These are phyloP conservation scores for Arthroderma sp. DNA, from an alignment of 2,329 filamentous ascomycete species.

Conservation along the genomic window DNA sequence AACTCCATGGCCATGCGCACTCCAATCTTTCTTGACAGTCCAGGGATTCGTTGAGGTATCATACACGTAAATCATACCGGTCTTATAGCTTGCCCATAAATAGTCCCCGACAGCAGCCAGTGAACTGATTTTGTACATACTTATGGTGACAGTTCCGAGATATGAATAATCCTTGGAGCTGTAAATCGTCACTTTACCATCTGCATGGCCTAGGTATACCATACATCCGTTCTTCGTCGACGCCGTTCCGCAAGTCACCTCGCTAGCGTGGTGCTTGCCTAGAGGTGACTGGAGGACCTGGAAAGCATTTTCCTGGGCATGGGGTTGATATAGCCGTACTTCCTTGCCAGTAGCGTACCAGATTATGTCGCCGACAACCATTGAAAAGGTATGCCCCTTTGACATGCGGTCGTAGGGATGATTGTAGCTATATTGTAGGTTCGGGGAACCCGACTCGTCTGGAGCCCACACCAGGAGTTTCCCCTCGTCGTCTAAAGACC, in stretches of 20 bases:
- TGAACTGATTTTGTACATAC: constrained; percentile 88
- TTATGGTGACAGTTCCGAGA: constrained; percentile 70
- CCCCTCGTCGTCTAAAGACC: constrained; percentile 85
- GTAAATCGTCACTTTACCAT: constrained; percentile 93
- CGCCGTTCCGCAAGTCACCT: constrained; percentile 72
- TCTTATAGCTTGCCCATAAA: constrained; percentile 91
- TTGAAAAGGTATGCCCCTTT: constrained; percentile 73
- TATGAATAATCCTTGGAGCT: constrained; percentile 65
- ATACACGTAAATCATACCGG: constrained; percentile 85
- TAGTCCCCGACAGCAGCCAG: constrained; percentile 68
- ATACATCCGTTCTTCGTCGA: constrained; percentile 63
- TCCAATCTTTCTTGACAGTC: constrained; percentile 89
- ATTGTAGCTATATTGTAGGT: constrained; percentile 59
- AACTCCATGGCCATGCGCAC: constrained; percentile 73
- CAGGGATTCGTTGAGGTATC: constrained; percentile 74
- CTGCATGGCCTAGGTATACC: constrained; percentile 80
- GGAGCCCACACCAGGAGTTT: constrained; percentile 79
- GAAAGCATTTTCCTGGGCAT: constrained; percentile 57
- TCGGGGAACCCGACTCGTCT: constrained; percentile 60
- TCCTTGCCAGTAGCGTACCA: constrained; percentile 86
- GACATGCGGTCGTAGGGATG: constrained; percentile 58
- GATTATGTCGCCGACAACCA: constrained; percentile 70
- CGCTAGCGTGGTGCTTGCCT: constrained; percentile 60
- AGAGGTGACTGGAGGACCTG: constrained; percentile 64
- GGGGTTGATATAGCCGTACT: constrained; percentile 70